These are phyloP conservation scores for Globisporangium sylvaticum DNA, from an alignment of 352 stramenopile genomes.

Conservation along the genomic window DNA sequence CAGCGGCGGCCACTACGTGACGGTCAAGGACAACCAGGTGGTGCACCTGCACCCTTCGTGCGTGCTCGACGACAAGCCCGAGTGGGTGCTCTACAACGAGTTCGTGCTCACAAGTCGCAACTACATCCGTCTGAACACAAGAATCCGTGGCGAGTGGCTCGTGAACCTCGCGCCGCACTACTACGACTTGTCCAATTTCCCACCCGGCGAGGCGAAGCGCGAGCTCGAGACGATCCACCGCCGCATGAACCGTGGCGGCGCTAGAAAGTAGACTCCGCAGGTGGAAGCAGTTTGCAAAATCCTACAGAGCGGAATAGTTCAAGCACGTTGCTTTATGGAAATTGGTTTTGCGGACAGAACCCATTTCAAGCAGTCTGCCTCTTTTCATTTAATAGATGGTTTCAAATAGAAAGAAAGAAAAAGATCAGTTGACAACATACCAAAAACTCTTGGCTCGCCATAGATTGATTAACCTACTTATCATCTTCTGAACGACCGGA, in stretches of 20 bases:
- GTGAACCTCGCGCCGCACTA: slow-evolving; percentile 95
- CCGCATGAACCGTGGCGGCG: slow-evolving; percentile 33
- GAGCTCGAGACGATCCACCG: slow-evolving; percentile 91
- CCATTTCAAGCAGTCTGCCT: slow-evolving; percentile 1
- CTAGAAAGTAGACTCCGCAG: slow-evolving; percentile 9
- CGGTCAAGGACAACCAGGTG: slow-evolving; percentile 99
- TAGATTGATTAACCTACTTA: not conserved
- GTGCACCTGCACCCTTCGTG: slow-evolving; percentile 97
- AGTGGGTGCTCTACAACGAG: slow-evolving; percentile 99
- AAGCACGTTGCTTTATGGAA: slow-evolving; percentile 1
- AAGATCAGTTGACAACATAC: not conserved
- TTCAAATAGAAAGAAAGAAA: slow-evolving; percentile 7
- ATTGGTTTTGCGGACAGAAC: not conserved
- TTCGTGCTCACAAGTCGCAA: slow-evolving; percentile 99
- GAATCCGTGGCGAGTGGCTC: slow-evolving; percentile 91
- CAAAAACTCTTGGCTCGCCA: not conserved
- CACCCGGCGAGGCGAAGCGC: slow-evolving; percentile 92
- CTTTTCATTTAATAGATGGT: slow-evolving; percentile 18
- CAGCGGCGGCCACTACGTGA: slow-evolving; percentile 93
- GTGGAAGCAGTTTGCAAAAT: not conserved
- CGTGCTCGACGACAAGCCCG: slow-evolving; percentile 93
- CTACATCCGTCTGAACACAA: slow-evolving; percentile 97
- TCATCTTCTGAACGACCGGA: slow-evolving; percentile 26
- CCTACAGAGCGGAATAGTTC: not conserved
- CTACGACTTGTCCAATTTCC: slow-evolving; percentile 98